Conservation (phyloP, 805 yeast genomes). For the Yamadazyma phyllophila region DNA sequence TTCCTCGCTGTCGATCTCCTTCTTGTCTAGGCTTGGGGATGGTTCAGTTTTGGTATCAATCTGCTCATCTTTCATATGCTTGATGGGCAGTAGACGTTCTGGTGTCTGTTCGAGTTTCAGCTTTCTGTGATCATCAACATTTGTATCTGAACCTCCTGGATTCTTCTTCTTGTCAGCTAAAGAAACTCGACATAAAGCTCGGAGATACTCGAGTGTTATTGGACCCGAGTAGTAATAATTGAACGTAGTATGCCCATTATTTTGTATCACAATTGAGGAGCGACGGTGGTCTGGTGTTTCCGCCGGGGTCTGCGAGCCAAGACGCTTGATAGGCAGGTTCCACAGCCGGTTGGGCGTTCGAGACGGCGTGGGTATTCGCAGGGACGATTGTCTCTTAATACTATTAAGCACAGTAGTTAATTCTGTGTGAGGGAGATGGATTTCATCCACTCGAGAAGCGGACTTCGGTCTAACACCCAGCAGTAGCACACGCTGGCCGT, state of each 20-base stretch:
- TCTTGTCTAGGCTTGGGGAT: too few species aligned
- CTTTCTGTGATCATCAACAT: not conserved
- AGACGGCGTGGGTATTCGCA: not conserved
- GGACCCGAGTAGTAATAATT: conserved; percentile 15
- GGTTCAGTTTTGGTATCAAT: too few species aligned
- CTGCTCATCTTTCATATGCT: too few species aligned
- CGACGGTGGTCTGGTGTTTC: too few species aligned
- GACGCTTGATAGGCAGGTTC: too few species aligned
- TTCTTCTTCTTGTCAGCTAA: conserved; percentile 7
- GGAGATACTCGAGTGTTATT: conserved; percentile 32
- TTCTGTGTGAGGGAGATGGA: conserved; percentile 5
- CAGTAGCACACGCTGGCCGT: too few species aligned
- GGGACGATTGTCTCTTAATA: not conserved
- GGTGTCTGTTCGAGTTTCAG: too few species aligned
- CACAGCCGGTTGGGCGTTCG: too few species aligned
- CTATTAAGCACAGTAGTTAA: conserved; percentile 1
- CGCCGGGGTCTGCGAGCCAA: too few species aligned
- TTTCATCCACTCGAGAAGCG: conserved; percentile 11
- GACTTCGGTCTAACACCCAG: too few species aligned
- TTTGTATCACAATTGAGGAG: conserved; percentile 24
- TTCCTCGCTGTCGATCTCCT: not conserved
- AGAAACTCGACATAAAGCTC: conserved; percentile 33
- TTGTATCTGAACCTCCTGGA: not conserved
- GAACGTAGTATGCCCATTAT: conserved; percentile 20
- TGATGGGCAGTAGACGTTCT: too few species aligned